Percentiles rank a stretch among this genome's conserved stretches.
These are phyloP conservation scores for Phytophthora fragariaefolia DNA, from an alignment of 352 stramenopile species.

Conservation along the genomic window DNA sequence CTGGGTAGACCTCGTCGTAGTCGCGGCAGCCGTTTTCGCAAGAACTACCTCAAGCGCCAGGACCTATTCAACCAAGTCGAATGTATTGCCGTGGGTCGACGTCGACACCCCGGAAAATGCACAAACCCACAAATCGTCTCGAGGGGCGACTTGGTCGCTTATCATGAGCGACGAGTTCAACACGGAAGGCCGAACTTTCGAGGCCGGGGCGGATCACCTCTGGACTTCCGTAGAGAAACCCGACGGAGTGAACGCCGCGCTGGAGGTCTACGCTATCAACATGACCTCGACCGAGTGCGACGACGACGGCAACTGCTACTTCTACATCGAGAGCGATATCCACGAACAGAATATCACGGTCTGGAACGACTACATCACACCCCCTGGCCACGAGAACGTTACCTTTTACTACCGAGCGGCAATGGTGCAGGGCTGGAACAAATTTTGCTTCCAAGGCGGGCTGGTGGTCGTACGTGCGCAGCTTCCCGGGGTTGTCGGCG, in stretches of 20 bases:
- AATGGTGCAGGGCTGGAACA: slow-evolving; percentile 63
- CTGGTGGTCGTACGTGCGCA: slow-evolving; percentile 87
- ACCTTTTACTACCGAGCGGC: slow-evolving; percentile 34
- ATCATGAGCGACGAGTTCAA: slow-evolving; percentile 61
- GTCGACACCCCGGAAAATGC: slow-evolving; percentile 44
- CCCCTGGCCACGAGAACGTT: slow-evolving; percentile 24
- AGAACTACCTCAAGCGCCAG: background rate
- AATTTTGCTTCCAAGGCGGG: slow-evolving; percentile 89
- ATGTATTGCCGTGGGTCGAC: slow-evolving; percentile 63
- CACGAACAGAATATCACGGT: slow-evolving; percentile 46
- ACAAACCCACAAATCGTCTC: slow-evolving; percentile 40
- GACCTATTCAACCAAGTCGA: slow-evolving; percentile 34
- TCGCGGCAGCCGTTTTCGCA: background rate
- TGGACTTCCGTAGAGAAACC: slow-evolving; percentile 73
- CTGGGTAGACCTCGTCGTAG: background rate
- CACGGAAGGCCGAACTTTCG: slow-evolving; percentile 80
- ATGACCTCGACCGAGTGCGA: slow-evolving; percentile 37
- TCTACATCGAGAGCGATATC: slow-evolving; percentile 51
- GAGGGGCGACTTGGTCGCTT: slow-evolving; percentile 56
- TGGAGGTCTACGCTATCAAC: slow-evolving; percentile 38
- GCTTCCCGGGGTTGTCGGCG: slow-evolving; percentile 80
- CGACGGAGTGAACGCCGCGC: slow-evolving; percentile 22
- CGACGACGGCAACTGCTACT: slow-evolving; percentile 40
- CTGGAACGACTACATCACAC: slow-evolving; percentile 52
- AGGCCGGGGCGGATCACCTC: slow-evolving; percentile 86